A percentile compares a stretch with the other conserved stretches of the same genome.
These are phyloP conservation scores for Fusarium lateritium DNA, from an alignment of 2,329 filamentous ascomycete genomes.

Conservation along the genomic window DNA sequence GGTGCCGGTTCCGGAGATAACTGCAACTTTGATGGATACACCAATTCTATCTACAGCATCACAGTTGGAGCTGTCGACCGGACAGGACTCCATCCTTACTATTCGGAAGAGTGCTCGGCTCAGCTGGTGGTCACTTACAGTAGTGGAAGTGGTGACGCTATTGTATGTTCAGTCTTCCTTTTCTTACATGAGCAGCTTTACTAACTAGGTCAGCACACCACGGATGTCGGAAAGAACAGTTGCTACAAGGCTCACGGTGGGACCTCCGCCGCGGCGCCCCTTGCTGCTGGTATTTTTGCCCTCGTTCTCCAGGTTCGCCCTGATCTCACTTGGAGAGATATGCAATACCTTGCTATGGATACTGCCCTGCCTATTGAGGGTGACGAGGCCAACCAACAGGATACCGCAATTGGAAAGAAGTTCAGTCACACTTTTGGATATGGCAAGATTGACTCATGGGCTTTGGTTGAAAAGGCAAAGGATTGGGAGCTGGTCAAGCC, in stretches of 20 bases:
- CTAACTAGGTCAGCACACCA: conserved; percentile 77
- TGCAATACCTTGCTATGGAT: conserved; percentile 91
- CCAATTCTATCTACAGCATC: conserved; percentile 99
- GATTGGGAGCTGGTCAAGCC: conserved; percentile 91
- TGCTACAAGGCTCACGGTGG: conserved; percentile 91
- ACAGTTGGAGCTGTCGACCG: conserved; percentile 94
- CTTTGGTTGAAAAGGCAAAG: conserved; percentile 87
- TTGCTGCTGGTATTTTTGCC: conserved; percentile 93
- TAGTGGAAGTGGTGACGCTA: conserved; percentile 88
- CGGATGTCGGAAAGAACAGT: conserved; percentile 86
- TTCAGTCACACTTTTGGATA: conserved; percentile 97
- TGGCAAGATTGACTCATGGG: conserved; percentile 92
- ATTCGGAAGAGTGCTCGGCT: conserved; percentile 96
- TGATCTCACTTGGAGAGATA: conserved; percentile 91
- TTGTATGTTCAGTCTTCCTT: conserved; percentile 65
- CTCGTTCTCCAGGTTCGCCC: conserved; percentile 88
- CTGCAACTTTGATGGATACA: conserved; percentile 99
- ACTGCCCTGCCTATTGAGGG: conserved; percentile 88
- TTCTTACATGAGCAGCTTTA: neutral
- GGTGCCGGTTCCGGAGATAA: conserved; percentile 91
- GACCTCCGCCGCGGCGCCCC: conserved; percentile 93
- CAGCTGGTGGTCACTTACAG: conserved; percentile 97
- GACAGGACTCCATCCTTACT: conserved; percentile 90
- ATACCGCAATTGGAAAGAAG: conserved; percentile 83
- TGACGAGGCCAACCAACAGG: conserved; percentile 79